Base-by-base conservation (phyloP, 202 grass and related monocot species). In the Bolboschoenoplectus hybrid region DNA sequence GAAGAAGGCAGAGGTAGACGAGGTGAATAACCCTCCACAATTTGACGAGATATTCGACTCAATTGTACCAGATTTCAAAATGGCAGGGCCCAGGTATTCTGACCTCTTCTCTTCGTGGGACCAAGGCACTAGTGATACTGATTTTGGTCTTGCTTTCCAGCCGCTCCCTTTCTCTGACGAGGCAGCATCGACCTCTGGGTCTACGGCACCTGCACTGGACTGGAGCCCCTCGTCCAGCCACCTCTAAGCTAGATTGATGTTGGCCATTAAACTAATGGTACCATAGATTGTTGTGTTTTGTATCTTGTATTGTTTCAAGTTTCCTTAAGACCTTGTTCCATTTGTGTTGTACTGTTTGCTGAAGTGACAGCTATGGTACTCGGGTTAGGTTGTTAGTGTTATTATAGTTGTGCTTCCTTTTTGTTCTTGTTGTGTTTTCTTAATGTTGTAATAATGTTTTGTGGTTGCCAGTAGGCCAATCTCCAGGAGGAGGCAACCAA, bases 21-120 rank as follows among this genome's bases (percentile, higher is more conserved):
- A 85, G 20, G 20, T 61, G 32, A 82, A 86, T 32, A 84, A 63
- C 43, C 61, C 73, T 11, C 85, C 90, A 85, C 78, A 84, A 51
- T 93, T 92, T 41, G 93, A 97, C 7, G 94, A 90, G 58, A 97
- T 97, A 76, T 89, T 99, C 2, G 91, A 94, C 82, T 98, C 97
- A 6, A 88, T 91, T 71, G 81, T 94, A 61, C 93, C 97, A 46
- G 97, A 99, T 63, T 94, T 99, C 63, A 89, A 89, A 41, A 89
- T 89, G 60, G 92, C 87, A 35, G 86, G 85, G 47, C 85, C 91
- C 56, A 90, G 93, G 87, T 94, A 97, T 75, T 96, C 97, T 6
- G 97, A 99, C 53, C 90, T 96, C 75, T 99, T 94, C 64, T 79
- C 87, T 44, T 89, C 97, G 16, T 85, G 91, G 51, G 84, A 45